A percentile compares a stretch with the other conserved stretches of the same genome.
phyloP scores from a whole-genome alignment of 148 eudicot genomes.

The Fallopia convolvulus region DNA sequence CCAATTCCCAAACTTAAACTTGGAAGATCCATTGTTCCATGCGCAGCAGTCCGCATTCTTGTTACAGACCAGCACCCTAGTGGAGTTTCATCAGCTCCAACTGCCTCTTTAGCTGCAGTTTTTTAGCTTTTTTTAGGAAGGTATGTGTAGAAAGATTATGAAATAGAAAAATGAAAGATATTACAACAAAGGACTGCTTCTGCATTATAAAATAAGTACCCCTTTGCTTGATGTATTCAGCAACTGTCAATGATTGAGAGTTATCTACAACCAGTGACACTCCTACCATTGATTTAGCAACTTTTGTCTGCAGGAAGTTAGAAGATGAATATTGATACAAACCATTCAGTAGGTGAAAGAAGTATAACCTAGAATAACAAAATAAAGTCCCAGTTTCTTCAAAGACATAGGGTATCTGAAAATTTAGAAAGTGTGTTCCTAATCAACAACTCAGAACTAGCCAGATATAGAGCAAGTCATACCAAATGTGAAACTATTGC shows the following conservation, averaged over 20 bases:
- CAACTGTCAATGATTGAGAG: slow-evolving; percentile 57
- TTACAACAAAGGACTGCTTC: neutral
- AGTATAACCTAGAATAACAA: neutral
- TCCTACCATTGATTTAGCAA: slow-evolving; percentile 83
- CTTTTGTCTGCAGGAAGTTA: slow-evolving; percentile 57
- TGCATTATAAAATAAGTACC: slow-evolving; percentile 32
- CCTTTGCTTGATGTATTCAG: slow-evolving; percentile 67
- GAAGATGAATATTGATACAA: neutral
- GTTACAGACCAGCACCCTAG: slow-evolving; percentile 91
- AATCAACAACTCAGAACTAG: slow-evolving; percentile 5
- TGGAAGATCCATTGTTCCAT: slow-evolving; percentile 64
- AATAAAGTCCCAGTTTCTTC: neutral
- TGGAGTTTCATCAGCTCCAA: slow-evolving; percentile 97
- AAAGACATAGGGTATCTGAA: neutral
- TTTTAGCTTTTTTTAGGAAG: neutral
- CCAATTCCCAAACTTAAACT: slow-evolving; percentile 77
- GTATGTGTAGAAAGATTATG: neutral
- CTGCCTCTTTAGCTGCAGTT: slow-evolving; percentile 84
- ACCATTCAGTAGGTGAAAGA: neutral
- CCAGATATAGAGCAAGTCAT: slow-evolving; percentile 15
- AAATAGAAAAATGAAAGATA: neutral
- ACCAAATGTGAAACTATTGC: slow-evolving; percentile 72
- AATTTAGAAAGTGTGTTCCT: neutral
- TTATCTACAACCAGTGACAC: slow-evolving; percentile 64
- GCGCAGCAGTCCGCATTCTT: slow-evolving; percentile 89